Evolutionary conservation across 2,329 filamentous ascomycete genomes (phyloP).

Genomic region (Fusarium fujikuroi): DNA sequence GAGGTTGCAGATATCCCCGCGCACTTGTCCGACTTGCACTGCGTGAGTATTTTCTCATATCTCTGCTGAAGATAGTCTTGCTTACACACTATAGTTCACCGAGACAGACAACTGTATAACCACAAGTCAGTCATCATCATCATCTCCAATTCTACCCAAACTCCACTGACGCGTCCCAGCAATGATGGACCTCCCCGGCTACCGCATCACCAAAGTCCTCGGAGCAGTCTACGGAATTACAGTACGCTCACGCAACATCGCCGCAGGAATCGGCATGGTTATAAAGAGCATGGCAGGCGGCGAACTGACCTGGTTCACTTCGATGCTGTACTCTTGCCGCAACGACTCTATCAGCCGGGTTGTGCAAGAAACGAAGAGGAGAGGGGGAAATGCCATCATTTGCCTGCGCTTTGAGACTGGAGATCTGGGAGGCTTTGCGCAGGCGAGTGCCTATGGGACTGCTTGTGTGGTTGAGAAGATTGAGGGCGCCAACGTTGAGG

Average conservation of each 20-base stretch:
- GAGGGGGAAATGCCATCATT: constrained; percentile 70
- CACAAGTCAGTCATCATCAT: constrained; percentile 53
- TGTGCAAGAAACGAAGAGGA: constrained; percentile 65
- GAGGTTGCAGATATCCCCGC: constrained; percentile 53
- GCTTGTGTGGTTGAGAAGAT: constrained; percentile 68
- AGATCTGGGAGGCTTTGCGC: constrained; percentile 65
- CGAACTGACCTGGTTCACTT: constrained; percentile 69
- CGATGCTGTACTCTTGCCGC: constrained; percentile 67
- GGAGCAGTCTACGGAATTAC: constrained; percentile 68
- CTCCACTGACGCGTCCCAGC: constrained; percentile 46
- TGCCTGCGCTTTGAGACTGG: constrained; percentile 67
- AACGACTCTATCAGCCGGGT: constrained; percentile 67
- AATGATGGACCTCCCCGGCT: constrained; percentile 72
- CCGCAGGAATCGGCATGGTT: constrained; percentile 65
- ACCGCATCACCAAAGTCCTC: constrained; percentile 66
- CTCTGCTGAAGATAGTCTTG: background rate
- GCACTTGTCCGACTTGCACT: constrained; percentile 61
- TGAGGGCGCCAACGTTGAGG: constrained; percentile 48
- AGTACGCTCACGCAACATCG: constrained; percentile 68
- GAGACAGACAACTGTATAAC: constrained; percentile 71
- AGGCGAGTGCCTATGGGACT: constrained; percentile 70
- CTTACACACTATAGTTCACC: constrained; percentile 51
- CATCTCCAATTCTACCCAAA: too few relatives aligned
- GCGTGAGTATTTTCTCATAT: constrained; percentile 40
- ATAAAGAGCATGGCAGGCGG: constrained; percentile 68